A percentile compares a stretch with the other conserved stretches of the same genome.
Conservation (phyloP, 108 stramenopile species). For the Skeletonema grethae region DNA sequence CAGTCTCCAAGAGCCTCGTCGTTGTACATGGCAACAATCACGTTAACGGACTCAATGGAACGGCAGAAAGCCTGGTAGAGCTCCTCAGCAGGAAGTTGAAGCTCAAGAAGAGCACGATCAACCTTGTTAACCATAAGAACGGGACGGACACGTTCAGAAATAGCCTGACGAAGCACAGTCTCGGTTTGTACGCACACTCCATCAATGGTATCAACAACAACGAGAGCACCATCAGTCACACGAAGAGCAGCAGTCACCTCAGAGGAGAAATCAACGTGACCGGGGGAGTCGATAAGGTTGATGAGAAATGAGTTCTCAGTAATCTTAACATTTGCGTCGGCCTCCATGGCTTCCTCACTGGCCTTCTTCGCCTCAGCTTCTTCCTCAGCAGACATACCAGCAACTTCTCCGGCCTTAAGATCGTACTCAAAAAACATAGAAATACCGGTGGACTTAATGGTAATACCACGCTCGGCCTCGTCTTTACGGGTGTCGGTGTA, state of each 20-base stretch:
- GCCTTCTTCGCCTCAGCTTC: conserved; percentile 53
- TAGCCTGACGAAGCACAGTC: conserved; percentile 99
- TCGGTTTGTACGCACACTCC: conserved; percentile 99
- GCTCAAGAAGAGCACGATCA: conserved; percentile 98
- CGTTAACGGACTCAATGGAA: conserved; percentile 99
- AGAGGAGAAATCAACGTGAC: conserved; percentile 99
- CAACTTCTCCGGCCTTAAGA: conserved; percentile 86
- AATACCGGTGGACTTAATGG: conserved; percentile 99
- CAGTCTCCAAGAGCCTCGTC: conserved; percentile 95
- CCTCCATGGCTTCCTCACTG: conserved; percentile 64
- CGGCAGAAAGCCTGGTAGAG: conserved; percentile 99
- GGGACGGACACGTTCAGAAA: conserved; percentile 97
- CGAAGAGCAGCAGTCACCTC: conserved; percentile 99
- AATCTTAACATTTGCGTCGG: conserved; percentile 87
- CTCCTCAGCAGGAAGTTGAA: conserved; percentile 99
- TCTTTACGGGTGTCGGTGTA: conserved; percentile 99
- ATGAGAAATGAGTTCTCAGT: conserved; percentile 97
- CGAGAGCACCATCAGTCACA: conserved; percentile 99
- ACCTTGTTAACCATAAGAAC: conserved; percentile 99
- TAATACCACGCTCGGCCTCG: conserved; percentile 99
- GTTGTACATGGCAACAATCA: conserved; percentile 99
- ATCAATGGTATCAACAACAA: conserved; percentile 99
- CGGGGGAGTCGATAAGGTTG: conserved; percentile 99
- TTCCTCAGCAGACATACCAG: conserved; percentile 75
- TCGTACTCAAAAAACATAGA: conserved; percentile 99